Evolutionary conservation across 208 protist species (phyloP).

Genomic region (Novymonas esmeraldas): DNA sequence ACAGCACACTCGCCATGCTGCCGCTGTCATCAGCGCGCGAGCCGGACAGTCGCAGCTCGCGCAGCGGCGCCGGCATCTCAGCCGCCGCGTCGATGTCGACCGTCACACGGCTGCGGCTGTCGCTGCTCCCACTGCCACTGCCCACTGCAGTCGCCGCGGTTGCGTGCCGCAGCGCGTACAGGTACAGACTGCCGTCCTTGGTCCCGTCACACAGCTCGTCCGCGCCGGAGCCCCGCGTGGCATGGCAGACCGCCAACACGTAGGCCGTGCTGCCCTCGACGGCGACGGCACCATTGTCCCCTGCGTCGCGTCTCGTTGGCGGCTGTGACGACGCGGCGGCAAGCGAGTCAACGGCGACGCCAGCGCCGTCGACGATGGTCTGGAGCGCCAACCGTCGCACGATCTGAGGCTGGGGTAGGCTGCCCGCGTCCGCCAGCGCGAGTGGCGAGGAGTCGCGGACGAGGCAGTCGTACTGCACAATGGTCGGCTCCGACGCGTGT

Average conservation of each 20-base stretch:
- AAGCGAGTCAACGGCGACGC: slow-evolving; percentile 2
- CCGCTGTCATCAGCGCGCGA: background rate
- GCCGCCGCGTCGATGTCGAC: background rate
- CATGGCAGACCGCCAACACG: slow-evolving; percentile 7
- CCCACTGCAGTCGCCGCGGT: background rate
- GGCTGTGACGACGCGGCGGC: background rate
- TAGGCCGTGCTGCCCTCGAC: slow-evolving; percentile 1
- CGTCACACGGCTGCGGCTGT: background rate
- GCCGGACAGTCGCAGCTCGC: slow-evolving; percentile 4
- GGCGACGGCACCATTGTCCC: background rate
- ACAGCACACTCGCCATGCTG: slow-evolving; percentile 23
- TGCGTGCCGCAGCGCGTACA: slow-evolving; percentile 7
- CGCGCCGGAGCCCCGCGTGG: background rate
- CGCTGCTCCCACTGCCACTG: background rate
- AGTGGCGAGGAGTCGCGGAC: slow-evolving; percentile 35
- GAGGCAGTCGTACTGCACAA: slow-evolving; percentile 81
- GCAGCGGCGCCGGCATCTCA: slow-evolving; percentile 4
- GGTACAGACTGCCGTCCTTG: background rate
- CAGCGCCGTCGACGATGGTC: background rate
- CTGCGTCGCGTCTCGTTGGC: background rate
- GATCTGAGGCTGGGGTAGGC: slow-evolving; percentile 15
- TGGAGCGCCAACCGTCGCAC: slow-evolving; percentile 8
- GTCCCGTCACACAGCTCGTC: background rate
- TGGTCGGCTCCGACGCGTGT: slow-evolving; percentile 42
- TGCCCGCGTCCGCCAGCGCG: background rate